A percentile compares a stretch with the other conserved stretches of the same genome.
Evolutionary conservation across 1,284 basidiomycete species (phyloP).

Genomic region (Phlebopus sp.): DNA sequence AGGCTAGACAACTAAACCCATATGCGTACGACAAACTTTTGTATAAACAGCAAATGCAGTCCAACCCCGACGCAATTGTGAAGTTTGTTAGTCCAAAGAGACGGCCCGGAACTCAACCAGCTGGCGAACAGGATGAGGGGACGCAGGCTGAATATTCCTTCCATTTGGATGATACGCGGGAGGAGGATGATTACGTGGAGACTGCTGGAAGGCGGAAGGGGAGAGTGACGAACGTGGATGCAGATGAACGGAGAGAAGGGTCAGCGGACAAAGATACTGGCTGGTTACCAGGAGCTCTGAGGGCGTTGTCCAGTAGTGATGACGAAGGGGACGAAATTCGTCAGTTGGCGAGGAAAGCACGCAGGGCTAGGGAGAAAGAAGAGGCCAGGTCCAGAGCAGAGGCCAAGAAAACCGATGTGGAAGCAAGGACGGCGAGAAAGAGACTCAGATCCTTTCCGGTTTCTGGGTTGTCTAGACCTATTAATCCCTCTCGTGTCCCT

Average conservation of each 20-base stretch:
- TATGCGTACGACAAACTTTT: conserved; percentile 48
- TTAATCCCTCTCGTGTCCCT: neutral
- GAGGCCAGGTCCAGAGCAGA: conserved; percentile 17
- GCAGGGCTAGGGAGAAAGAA: conserved; percentile 24
- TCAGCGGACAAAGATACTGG: conserved; percentile 6
- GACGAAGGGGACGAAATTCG: conserved; percentile 34
- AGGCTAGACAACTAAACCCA: conserved; percentile 51
- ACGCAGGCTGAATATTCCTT: conserved; percentile 28
- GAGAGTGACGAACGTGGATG: conserved; percentile 11
- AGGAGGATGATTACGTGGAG: conserved; percentile 28
- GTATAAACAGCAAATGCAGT: conserved; percentile 46
- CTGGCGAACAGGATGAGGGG: conserved; percentile 21
- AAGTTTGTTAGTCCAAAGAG: conserved; percentile 36
- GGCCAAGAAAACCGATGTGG: conserved; percentile 12
- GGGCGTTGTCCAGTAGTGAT: conserved; percentile 36
- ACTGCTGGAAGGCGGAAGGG: conserved; percentile 12
- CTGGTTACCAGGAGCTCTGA: conserved; percentile 33
- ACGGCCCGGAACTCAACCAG: conserved; percentile 5
- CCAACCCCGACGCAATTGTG: conserved; percentile 58
- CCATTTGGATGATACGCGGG: conserved; percentile 19
- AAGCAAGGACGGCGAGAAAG: conserved; percentile 20
- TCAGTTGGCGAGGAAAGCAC: conserved; percentile 22
- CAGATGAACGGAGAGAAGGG: conserved; percentile 2
- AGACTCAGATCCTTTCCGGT: conserved; percentile 34
- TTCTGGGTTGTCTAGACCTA: neutral